phyloP scores from a whole-genome alignment of 2,329 filamentous ascomycete genomes.

The Calycina marina region DNA sequence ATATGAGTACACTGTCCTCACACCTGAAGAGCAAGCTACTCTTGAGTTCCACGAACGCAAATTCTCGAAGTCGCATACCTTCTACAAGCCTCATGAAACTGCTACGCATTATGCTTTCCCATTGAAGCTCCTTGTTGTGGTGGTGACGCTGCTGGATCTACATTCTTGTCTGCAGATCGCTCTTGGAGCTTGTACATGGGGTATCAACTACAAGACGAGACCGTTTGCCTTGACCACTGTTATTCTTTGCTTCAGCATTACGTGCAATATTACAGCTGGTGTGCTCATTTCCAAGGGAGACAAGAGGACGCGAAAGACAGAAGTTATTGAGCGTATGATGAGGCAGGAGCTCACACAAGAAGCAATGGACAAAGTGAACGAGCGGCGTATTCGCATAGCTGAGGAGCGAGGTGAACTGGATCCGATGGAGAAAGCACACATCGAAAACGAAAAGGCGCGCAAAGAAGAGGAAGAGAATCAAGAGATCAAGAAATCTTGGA shows the following conservation, averaged over 20 bases:
- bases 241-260: constrained; percentile 65
- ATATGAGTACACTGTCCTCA: constrained; percentile 46
- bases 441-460: constrained; percentile 32
- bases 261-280: constrained; percentile 62
- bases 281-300: constrained; percentile 65
- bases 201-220: constrained; percentile 54
- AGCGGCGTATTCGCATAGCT: constrained; percentile 85
- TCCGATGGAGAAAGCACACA: constrained; percentile 26
- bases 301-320: constrained; percentile 65
- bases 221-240: constrained; percentile 62
- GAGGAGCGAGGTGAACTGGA: constrained; percentile 14
- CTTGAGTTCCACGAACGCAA: constrained; percentile 65
- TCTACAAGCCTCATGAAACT: constrained; percentile 81
- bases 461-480: constrained; percentile 25
- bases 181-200: constrained; percentile 65
- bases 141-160: constrained; percentile 62
- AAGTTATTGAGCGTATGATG: constrained; percentile 63
- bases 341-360: constrained; percentile 59
- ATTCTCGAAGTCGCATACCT: constrained; percentile 70
- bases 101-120: constrained; percentile 70
- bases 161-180: constrained; percentile 70
- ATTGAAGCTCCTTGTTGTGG: constrained; percentile 54
- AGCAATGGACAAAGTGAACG: constrained; percentile 56
- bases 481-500: constrained; percentile 17
- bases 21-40: constrained; percentile 48